Evolutionary conservation across 2,329 filamentous ascomycete species (phyloP), one percentile per base, ranked within the genome.

Genomic region (Penicillium sp.): DNA sequence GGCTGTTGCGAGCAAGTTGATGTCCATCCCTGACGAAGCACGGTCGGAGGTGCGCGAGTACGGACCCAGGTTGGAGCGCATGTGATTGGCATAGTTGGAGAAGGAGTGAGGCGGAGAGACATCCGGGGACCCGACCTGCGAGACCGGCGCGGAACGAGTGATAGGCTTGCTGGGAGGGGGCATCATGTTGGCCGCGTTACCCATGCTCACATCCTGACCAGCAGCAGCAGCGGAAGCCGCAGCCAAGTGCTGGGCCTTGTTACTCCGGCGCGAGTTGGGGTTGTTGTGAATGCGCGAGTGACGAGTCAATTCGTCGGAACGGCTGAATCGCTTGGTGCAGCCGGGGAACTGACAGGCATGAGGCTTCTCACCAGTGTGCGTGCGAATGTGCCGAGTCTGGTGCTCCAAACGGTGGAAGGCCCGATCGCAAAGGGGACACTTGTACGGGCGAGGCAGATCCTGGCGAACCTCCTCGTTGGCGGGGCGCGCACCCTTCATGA

Each of bases 201-300:
- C 68, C 65, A 75, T 72, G 39, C 72, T 72, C 52, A 78, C 78
- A 62, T 85, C 83, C 61, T 86, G 80, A 49, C 74, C 74, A 14
- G 82, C 81, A 3, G 81, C 81, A 1, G 82, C 81, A 3, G 82
- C 81, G 10, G 84, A 81, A 14, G 82, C 80, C 13, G 83, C 81
- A n/a, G 84, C 84, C 54, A 84, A 79, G 59, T 83, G 82, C 72
- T 87, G 82, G 59, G 87, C 86, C 82, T 96, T 96, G 82, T 96
- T 96, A 65, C 91, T 93, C 71, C 93, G 84, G 72, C 95, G 85
- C 56, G 93, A 97, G 82, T 98, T 98, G 57, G 95, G 93, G 79
- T 98, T 99, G 86, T 91, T 97, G 85, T 99, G 93, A 80, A 99
- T 99, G 75, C 93, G 87, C 74, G 93, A 97, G 79, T 99, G 93